Base-by-base conservation (phyloP, 805 yeast species). In the Kockiozyma suomiensis region DNA sequence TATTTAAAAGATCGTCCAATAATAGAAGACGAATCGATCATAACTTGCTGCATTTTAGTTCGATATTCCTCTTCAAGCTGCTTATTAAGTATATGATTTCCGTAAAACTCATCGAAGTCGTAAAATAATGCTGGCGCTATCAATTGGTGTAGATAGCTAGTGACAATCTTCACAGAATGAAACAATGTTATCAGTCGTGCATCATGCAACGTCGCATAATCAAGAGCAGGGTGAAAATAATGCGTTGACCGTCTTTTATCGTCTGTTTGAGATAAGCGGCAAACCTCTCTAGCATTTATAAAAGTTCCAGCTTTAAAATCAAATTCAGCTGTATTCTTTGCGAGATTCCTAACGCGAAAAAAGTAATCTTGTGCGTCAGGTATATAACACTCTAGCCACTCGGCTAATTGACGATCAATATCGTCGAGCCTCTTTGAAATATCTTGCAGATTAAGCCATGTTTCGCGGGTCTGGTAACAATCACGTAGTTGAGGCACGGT, bases 191-290 rank as follows among this genome's bases (percentile, higher is more conserved):
- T 33, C 26, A 57, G 13, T 12, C 55, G 52, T 2, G 58, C 54
- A 33, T 56, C 64, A 19, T 57, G 56, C 35, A 52, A 19, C 12
- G 54, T 50, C 8, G 33, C 43, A 38, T 42, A 57, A 17, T 41
- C n/a, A 19, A 61, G 17, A 8, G 12, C 10, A 4, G 61, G 61
- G 26, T 51, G 51, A 19, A 59, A 59, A 32, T 50, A 59, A 35
- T 59, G 63, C 17, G 50, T 38, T n/a, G 17, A 15, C 13, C 13
- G 3, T 56, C 50, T 55, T 28, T 50, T 55, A 25, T n/a, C 45
- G 21, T 40, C 50, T 17, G 28, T n/a, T 21, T 17, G n/a, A 19
- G 10, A 26, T 21, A 17, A 17, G 10, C 41, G 50, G 19, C 50
- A 47, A 6, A 2, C 7, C 7, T 4, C n/a, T 10, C n/a, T 2